Evolutionary conservation across 495 filamentous ascomycete species (phyloP).

Genomic region (Tuber umbilicatum): DNA sequence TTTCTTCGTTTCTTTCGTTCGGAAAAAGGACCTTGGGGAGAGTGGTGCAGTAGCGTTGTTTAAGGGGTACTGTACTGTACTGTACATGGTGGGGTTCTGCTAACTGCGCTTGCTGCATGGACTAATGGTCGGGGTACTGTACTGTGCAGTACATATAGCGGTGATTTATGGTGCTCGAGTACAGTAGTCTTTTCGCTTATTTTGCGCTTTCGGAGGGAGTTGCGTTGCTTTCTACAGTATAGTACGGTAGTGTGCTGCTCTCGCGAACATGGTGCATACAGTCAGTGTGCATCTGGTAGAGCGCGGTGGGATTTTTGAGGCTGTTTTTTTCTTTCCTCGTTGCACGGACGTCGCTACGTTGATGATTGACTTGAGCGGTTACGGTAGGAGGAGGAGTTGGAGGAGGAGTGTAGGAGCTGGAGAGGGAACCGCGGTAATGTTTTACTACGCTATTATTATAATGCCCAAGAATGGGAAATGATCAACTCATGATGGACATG

Average conservation of each 20-base stretch:
- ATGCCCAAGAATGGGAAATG: background rate
- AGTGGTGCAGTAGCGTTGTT: background rate
- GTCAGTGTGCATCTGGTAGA: background rate
- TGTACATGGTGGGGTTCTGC: too few relatives aligned
- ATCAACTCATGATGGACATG: background rate
- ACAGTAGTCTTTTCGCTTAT: background rate
- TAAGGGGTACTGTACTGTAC: background rate
- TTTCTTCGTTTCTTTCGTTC: background rate
- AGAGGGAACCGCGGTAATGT: background rate
- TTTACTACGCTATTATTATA: background rate
- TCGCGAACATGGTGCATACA: background rate
- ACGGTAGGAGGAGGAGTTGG: background rate
- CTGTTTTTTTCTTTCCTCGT: background rate
- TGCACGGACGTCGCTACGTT: background rate
- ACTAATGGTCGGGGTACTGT: background rate
- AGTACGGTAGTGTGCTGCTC: background rate
- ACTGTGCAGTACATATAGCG: background rate
- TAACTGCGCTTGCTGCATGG: background rate
- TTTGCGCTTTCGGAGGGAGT: background rate
- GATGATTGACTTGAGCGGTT: background rate
- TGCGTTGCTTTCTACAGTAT: background rate
- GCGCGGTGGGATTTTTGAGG: background rate
- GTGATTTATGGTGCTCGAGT: background rate
- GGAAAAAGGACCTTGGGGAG: background rate
- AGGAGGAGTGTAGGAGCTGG: background rate